Evolutionary conservation across 2,329 filamentous ascomycete genomes (phyloP), one percentile per base, ranked within the genome.

Genomic region (Alternaria sp.): DNA sequence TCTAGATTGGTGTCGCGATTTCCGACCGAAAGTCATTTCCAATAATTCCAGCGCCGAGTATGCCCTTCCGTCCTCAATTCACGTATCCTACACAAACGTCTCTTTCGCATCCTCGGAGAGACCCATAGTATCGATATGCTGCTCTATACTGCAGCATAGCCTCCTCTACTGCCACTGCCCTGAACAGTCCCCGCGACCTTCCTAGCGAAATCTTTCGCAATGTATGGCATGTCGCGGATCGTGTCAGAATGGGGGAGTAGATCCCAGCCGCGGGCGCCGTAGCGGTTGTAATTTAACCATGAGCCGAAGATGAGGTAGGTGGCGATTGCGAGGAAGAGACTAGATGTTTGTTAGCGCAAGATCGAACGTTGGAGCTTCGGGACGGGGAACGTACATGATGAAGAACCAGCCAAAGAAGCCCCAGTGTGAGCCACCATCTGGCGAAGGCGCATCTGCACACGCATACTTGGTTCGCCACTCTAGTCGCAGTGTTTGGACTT

Each of bases 271-370:
- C 94, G 86, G 51, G 94, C 93, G 46, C 94, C 94, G 78, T 97
- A 97, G 62, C 93, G 91, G 81, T 93, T 97, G 84, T 98, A 98
- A 83, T 98, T 98, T 77, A 98, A 88, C 95, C 95, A 99, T 21
- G 93, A 96, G 65, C 94, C 93, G 74, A 98, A 98, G 77, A 98
- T 97, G 66, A 99, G 88, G 80, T 98, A 99, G 24, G 93, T 82
- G 2, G 95, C 92, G 39, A 88, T 90, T 44, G 86, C 86, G 62
- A 98, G 84, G 85, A 99, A 99, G 59, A 90, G 80, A 68, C 93
- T 97, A 66, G 31, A 17, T 8, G 6, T 7, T 9, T 26, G 21
- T 48, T 26, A 48, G 44, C 14, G 33, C 4, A 48, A 13, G 14
- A 23, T n/a, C 3, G 4, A 7, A 3, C 21, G 5, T 10, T 36